Base-by-base conservation (phyloP, 352 stramenopile genomes). In the Phytopythium mirpurense region DNA sequence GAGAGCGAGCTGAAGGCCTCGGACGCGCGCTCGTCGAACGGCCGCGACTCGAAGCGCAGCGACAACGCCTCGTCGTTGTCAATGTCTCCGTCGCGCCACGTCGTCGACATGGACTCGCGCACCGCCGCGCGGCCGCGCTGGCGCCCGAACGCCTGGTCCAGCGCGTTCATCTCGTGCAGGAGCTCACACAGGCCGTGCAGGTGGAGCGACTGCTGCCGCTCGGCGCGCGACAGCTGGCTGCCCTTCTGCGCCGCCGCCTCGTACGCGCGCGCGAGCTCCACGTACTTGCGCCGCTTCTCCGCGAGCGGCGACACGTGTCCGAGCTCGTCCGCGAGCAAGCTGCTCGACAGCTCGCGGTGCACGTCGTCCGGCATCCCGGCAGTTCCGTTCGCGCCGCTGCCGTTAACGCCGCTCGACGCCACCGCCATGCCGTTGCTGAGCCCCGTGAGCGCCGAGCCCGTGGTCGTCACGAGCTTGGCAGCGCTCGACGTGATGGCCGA, bases 1-100 rank as follows among this genome's bases (percentile, higher is more conserved):
- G 80, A 88, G n/a, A 91, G 67, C 23, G 80, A 62, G 42, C 75
- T 89, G 55, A 91, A 86, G 9, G 76, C 74, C 42, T 91, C 80
- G 5, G 78, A 86, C 38, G 80, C 75, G 41, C 77, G 72, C 41
- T 85, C 80, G 38, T 77, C 74, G 50, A 91, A 91, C 21, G 69
- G 62, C n/a, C 70, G 74, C 43, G 65, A 76, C 61, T 90, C 80
- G 65, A 90, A 72, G 31, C 60, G 67, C 23, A 65, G 51, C 15
- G 46, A 52, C 19, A 63, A 46, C 29, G 63, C 72, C 27, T 86
- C 75, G 51, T 89, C 78, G 14, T 88, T 75, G 50, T 80, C 68
- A 19, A 41, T 52, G 31, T 52, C 46, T 9, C 51, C 67, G 50
- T 14, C 63, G 54, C 11, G 60, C 54, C 24, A 64, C 48, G 41